Evolutionary conservation across 257 asterid species (phyloP), one percentile per base, ranked within the genome.

Genomic region (Solanum tacnaense): DNA sequence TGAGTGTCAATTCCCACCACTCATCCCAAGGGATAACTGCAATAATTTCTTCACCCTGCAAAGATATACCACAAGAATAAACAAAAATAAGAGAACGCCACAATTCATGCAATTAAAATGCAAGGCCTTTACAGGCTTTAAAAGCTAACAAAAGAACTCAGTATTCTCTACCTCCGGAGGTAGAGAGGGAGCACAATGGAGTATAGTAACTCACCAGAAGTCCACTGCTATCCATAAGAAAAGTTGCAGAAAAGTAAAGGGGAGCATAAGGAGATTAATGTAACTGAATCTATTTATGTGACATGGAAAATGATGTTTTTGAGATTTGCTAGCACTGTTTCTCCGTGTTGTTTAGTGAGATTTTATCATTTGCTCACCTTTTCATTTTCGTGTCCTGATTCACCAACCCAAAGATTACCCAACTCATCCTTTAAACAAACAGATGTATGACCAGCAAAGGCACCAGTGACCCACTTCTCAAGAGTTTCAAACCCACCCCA

Each of bases 401-500:
- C 99, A 82, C 98, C 99, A 92, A 97, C 98, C 98, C 98, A 97
- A 78, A 97, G 98, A 72, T 93, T 93, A 32, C 98, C 99, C 81
- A 38, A 83, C 67, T 95, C 98, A 25, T 97, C 99, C 91, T 97
- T 97, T 93, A 97, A 90, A 94, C 99, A 97, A 78, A 97, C 99
- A 13, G 99, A 93, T 18, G 99, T 96, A 87, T 97, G 99, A 83
- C 99, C 99, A 60, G 99, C 99, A 93, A 97, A 97, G 72, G 99
- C 98, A 88, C 99, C 99, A 13, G 99, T 97, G 82, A 97, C 99
- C 99, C 99, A 97, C 94, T 97, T 97, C 92, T 97, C 99, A 88
- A 97, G 96, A 9, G 99, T 97, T 94, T 97, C 99, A 90, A 97
- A 97, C 87, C 99, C 99, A 85, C 99, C 99, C 99, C 99, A 97